These are phyloP conservation scores for Furcasterigmium furcatum DNA, from an alignment of 2,329 filamentous ascomycete species.

Conservation along the genomic window DNA sequence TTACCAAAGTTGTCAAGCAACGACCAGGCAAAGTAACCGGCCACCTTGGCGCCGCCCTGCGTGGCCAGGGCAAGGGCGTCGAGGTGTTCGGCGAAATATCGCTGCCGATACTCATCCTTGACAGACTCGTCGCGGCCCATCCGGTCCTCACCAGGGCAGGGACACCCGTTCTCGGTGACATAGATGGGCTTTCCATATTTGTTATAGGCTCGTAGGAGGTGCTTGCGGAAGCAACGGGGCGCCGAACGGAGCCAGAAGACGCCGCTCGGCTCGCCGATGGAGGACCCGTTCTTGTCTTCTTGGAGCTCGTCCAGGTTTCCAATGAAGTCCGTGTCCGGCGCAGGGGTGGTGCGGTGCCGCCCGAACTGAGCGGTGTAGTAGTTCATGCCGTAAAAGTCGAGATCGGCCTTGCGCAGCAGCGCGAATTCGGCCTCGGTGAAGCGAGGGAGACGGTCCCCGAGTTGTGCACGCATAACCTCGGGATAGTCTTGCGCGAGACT, in stretches of 20 bases:
- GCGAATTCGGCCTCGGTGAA: conserved; percentile 23
- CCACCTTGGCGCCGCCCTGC: conserved; percentile 11
- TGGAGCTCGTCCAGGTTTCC: conserved; percentile 18
- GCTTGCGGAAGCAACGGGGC: conserved; percentile 22
- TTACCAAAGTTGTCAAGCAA: conserved; percentile 23
- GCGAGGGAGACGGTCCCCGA: conserved; percentile 23
- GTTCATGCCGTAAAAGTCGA: conserved; percentile 37
- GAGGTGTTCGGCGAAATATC: conserved; percentile 33
- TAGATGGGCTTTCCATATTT: conserved; percentile 23
- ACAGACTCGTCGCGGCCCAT: conserved; percentile 30
- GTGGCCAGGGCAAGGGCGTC: conserved; percentile 28
- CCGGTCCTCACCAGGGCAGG: conserved; percentile 27
- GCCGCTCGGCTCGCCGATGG: conserved; percentile 9
- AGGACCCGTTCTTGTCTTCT: conserved; percentile 20
- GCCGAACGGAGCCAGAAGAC: conserved; percentile 11
- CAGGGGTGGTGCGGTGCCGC: conserved; percentile 17
- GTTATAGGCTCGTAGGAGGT: conserved; percentile 17
- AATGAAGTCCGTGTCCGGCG: conserved; percentile 19
- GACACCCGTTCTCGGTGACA: conserved; percentile 29
- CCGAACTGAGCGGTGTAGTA: conserved; percentile 35
- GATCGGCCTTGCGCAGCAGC: conserved; percentile 14
- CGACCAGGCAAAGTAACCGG: conserved; percentile 27
- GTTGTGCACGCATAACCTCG: conserved; percentile 18
- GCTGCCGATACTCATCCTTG: conserved; percentile 28
- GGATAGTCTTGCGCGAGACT: conserved; percentile 14